Conservation (phyloP, 129 eudicot species). For the Gnaphalium uliginosum region DNA sequence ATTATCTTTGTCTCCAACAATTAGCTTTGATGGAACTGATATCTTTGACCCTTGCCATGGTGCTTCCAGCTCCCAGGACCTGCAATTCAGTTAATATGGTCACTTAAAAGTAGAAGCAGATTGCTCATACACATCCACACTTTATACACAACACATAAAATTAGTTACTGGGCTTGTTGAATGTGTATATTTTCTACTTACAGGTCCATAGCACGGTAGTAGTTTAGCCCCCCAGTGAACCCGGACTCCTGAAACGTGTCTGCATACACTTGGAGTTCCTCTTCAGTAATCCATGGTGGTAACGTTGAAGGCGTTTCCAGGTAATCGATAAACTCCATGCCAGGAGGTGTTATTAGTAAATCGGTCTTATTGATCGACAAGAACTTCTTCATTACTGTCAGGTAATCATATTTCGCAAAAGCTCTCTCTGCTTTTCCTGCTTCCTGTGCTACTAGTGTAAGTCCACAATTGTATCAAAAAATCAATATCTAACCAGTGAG, state of each 20-base stretch:
- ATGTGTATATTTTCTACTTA: slow-evolving; percentile 11
- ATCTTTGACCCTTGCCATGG: slow-evolving; percentile 33
- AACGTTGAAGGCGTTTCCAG: slow-evolving; percentile 25
- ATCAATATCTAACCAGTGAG: neutral
- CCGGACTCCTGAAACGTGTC: slow-evolving; percentile 35
- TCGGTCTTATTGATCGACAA: slow-evolving; percentile 31
- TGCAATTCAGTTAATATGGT: slow-evolving; percentile 11
- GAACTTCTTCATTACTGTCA: slow-evolving; percentile 57
- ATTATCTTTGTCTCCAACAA: slow-evolving; percentile 32
- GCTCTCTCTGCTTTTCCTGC: slow-evolving; percentile 31
- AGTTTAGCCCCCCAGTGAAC: slow-evolving; percentile 32
- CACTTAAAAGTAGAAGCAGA: neutral
- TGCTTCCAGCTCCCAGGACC: slow-evolving; percentile 33
- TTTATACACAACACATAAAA: neutral
- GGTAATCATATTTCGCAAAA: slow-evolving; percentile 51
- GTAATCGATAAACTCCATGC: slow-evolving; percentile 43
- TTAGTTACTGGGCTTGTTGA: neutral
- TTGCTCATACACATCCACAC: neutral
- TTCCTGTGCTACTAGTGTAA: slow-evolving; percentile 12
- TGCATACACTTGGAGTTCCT: slow-evolving; percentile 27
- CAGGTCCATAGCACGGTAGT: slow-evolving; percentile 39
- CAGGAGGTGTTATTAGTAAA: slow-evolving; percentile 42
- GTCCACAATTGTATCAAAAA: neutral
- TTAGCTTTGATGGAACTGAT: slow-evolving; percentile 28
- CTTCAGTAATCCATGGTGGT: slow-evolving; percentile 44